Evolutionary conservation across 768 basidiomycete genomes (phyloP), one percentile per base, ranked within the genome.

Genomic region (Lentinula sp.): DNA sequence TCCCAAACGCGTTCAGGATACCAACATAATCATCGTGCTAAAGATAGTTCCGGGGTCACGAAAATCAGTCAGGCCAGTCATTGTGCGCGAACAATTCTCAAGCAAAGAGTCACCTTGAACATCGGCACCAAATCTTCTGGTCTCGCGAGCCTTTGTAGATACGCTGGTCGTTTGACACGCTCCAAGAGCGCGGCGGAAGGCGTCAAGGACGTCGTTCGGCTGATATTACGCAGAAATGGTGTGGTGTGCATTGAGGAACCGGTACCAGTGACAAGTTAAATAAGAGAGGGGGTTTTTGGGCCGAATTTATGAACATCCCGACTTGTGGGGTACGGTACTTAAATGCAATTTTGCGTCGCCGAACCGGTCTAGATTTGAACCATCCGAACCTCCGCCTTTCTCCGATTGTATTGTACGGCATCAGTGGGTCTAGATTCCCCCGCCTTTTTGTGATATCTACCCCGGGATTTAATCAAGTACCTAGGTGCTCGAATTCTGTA

Each of bases 11-110:
- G 10, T 9, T 32, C 3, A 28, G 13, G 13, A 68, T 50, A 49
- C 45, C 76, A 53, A 79, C 79, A 69, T 80, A 81, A 65, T 80
- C 80, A 64, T 76, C 77, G 59, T 81, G 67, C 78, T 80, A 10
- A 49, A 43, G n/a, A 9, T 10, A 3, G 5, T 6, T 32, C 28
- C 28, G 28, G 28, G 28, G 3, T 28, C 3, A 28, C 28, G 16
- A 16, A 50, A 21, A 10, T 49, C 43, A 31, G 13, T 15, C 9
- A 34, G 28, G 28, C 0, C 28, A 28, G 28, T 28, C 28, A 28
- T 28, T 28, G 28, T 28, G 28, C 28, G 28, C 28, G 28, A 28
- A 28, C 28, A 28, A 28, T 3, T 28, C 28, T 28, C 28, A 28
- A 28, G 3, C 28, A 48, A 4, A 23, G 9, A 48, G 16, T 46